phyloP scores from a whole-genome alignment of 2,329 filamentous ascomycete genomes.

The Triangularia verruculosa region DNA sequence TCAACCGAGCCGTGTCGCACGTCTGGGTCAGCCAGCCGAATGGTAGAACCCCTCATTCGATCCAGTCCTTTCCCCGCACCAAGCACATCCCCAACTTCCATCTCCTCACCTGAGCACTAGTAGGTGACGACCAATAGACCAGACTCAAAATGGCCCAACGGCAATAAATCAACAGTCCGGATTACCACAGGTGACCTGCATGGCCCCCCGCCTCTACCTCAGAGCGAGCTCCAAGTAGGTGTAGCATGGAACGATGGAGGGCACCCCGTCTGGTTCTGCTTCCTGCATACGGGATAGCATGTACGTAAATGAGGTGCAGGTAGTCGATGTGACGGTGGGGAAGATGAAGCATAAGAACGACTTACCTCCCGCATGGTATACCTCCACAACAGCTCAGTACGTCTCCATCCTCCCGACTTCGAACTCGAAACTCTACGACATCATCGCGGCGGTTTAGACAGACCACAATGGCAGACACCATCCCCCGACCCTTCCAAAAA shows the following conservation, averaged over 20 bases:
- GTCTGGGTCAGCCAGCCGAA: not conserved
- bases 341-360: not conserved
- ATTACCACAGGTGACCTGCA: not conserved
- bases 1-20: too few relatives aligned
- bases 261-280: not conserved
- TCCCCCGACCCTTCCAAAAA: slow-evolving; percentile 18
- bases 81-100: not conserved
- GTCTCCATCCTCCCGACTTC: too few relatives aligned
- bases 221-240: not conserved
- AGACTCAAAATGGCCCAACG: not conserved
- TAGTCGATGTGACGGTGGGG: not conserved
- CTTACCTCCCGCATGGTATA: not conserved
- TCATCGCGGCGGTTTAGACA: too few relatives aligned
- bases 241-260: not conserved
- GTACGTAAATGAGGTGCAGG: not conserved
- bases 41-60: not conserved
- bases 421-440: too few relatives aligned
- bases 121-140: not conserved
- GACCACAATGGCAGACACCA: slow-evolving; percentile 7
- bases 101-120: not conserved
- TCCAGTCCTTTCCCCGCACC: not conserved
- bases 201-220: not conserved
- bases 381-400: not conserved
- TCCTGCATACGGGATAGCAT: not conserved
- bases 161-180: not conserved